Base-by-base conservation (phyloP, 495 filamentous ascomycete species). In the Hypoxylon cercidicola region DNA sequence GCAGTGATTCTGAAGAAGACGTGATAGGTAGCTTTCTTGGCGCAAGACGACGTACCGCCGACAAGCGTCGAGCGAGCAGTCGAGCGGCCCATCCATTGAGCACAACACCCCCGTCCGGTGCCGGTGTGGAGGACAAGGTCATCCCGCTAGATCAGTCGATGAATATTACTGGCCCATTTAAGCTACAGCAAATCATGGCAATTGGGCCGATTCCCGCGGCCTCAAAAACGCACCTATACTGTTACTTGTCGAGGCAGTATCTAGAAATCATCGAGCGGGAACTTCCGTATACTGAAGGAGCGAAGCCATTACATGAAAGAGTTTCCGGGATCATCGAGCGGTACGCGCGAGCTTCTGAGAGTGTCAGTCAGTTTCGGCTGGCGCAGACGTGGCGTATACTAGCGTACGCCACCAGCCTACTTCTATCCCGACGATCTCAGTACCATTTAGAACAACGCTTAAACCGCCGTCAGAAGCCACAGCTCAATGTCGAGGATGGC, bases 371-470 rank as follows among this genome's bases (percentile, higher is more conserved):
- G 55, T 83, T 85, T 66, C 85, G 86, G 12, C 75, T 92, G 11
- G 87, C 90, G 7, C 90, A 92, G 68, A 91, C 89, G 3, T 93
- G 90, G 90, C 86, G 87, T 34, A 82, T 92, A 30, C 72, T 92
- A 15, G 86, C 84, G 18, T 87, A 84, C 56, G 84, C 85, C 19
- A 80, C 89, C 41, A 70, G 84, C 15, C 76, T 90, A 55, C 81
- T 92, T 41, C 79, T 92, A 1, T 75, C 79, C 16, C 74, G 80
- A 21, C 83, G 86, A 57, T 84, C 83, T 1, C 80, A 85, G 47
- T 84, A 88, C 51, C 84, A 89, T 64, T 73, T 80, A 7, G 70
- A 81, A 37, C 55, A 58, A 15, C 76, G 84, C 16, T 69, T 83
- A 67, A 35, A 44, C 5, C 53, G 57, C 15, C 57, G 50, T 15